Evolutionary conservation across 2,329 filamentous ascomycete genomes (phyloP).

Genomic region (Drechslerella stenobrocha): DNA sequence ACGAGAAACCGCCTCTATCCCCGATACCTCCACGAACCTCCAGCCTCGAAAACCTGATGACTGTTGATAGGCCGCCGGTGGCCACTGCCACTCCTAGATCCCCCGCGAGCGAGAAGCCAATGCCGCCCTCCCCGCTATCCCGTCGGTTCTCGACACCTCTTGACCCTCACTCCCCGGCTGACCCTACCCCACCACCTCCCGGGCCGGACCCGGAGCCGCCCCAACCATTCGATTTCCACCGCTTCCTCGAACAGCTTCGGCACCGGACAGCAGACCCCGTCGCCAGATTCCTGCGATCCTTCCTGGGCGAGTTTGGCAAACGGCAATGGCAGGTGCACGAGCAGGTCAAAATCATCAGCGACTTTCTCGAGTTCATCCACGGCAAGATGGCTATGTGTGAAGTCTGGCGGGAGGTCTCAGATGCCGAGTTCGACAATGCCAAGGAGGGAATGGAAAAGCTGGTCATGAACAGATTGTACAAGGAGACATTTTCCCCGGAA

Average conservation of each 20-base stretch:
- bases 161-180: conserved; percentile 31
- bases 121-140: conserved; percentile 19
- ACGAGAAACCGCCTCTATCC: conserved; percentile 37
- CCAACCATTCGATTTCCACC: conserved; percentile 93
- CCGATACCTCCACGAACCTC: conserved; percentile 48
- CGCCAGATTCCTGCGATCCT: conserved; percentile 91
- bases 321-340: conserved; percentile 99
- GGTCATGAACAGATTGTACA: conserved; percentile 96
- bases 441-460: conserved; percentile 99
- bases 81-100: conserved; percentile 16
- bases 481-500: conserved; percentile 92
- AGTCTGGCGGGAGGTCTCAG: conserved; percentile 92
- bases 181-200: conserved; percentile 58
- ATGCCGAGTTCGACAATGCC: conserved; percentile 97
- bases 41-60: conserved; percentile 39
- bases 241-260: conserved; percentile 91
- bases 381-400: conserved; percentile 99
- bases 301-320: conserved; percentile 91
- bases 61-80: conserved; percentile 14
- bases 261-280: conserved; percentile 98
- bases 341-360: conserved; percentile 97
- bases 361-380: conserved; percentile 93
- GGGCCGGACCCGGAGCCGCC: conserved; percentile 57
- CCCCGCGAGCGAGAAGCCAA: conserved; percentile 19
- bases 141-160: conserved; percentile 43